Percentiles rank a stretch among this genome's conserved stretches.
Evolutionary conservation across 495 filamentous ascomycete species (phyloP).

Genomic region (Hyaloscypha bicolor): DNA sequence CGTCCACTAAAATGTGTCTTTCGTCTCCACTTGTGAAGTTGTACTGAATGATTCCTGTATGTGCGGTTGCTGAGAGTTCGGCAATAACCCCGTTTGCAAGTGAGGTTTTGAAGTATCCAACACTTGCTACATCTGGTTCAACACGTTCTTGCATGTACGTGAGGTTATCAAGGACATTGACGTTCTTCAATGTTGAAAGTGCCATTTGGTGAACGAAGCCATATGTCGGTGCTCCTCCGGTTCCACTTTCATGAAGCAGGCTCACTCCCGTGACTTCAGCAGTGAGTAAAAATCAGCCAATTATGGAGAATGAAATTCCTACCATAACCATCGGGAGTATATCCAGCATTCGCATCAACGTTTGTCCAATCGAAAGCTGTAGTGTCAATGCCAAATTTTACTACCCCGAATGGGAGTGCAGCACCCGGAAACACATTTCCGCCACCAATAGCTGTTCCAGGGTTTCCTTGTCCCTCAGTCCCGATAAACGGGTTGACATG

Average conservation of each 20-base stretch:
- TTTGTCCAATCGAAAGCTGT: slow-evolving; percentile 3
- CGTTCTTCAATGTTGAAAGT: slow-evolving; percentile 22
- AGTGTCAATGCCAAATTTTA: slow-evolving; percentile 60
- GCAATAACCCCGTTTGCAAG: slow-evolving; percentile 59
- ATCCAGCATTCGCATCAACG: slow-evolving; percentile 42
- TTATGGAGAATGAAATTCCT: too few species aligned
- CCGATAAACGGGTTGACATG: slow-evolving; percentile 25
- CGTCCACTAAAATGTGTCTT: slow-evolving; percentile 33
- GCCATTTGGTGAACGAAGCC: slow-evolving; percentile 60
- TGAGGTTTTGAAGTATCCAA: slow-evolving; percentile 67
- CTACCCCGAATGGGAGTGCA: slow-evolving; percentile 67
- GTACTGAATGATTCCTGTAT: slow-evolving; percentile 67
- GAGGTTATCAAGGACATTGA: slow-evolving; percentile 45
- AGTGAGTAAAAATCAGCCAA: too few species aligned
- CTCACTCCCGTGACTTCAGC: slow-evolving; percentile 52
- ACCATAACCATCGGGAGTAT: slow-evolving; percentile 43
- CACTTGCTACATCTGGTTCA: slow-evolving; percentile 45
- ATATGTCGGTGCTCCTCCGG: slow-evolving; percentile 62
- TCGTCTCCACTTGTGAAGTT: slow-evolving; percentile 48
- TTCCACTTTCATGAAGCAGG: slow-evolving; percentile 63
- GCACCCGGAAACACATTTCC: slow-evolving; percentile 75
- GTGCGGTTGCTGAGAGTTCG: slow-evolving; percentile 68
- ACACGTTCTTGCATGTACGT: slow-evolving; percentile 46
- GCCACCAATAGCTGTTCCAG: slow-evolving; percentile 33
- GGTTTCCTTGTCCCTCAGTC: slow-evolving; percentile 5